phyloP scores from a whole-genome alignment of 768 basidiomycete genomes.

The Boletus coccyginus region DNA sequence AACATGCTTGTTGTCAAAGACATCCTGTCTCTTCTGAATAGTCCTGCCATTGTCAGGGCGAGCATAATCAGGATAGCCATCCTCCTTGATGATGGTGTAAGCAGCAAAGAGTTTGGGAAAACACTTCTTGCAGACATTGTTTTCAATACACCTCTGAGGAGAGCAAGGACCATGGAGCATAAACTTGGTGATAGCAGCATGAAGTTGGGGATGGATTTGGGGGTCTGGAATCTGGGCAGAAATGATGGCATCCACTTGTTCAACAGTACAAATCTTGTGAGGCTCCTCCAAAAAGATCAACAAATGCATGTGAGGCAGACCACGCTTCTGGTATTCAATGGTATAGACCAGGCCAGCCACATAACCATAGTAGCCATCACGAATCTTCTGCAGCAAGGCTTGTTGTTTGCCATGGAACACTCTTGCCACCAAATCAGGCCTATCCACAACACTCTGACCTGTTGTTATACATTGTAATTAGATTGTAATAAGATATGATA shows the following conservation, averaged over 20 bases:
- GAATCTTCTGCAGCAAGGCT: constrained; percentile 35
- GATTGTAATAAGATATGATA: background rate
- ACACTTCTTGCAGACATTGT: constrained; percentile 24
- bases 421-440: constrained; percentile 45
- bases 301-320: background rate
- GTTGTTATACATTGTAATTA: background rate
- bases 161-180: constrained; percentile 49
- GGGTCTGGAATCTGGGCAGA: background rate
- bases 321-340: constrained; percentile 35
- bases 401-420: constrained; percentile 46
- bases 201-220: background rate
- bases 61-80: constrained; percentile 42
- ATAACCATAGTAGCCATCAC: constrained; percentile 40
- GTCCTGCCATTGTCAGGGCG: constrained; percentile 34
- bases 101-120: constrained; percentile 42
- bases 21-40: constrained; percentile 18
- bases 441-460: constrained; percentile 37
- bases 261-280: background rate
- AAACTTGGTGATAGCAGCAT: constrained; percentile 22
- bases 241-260: background rate
- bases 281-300: background rate
- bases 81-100: constrained; percentile 33
- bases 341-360: constrained; percentile 45
- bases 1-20: constrained; percentile 23
- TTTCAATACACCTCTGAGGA: constrained; percentile 31